Evolutionary conservation across 768 basidiomycete genomes (phyloP).

Genomic region (Pulveroboletus frians): DNA sequence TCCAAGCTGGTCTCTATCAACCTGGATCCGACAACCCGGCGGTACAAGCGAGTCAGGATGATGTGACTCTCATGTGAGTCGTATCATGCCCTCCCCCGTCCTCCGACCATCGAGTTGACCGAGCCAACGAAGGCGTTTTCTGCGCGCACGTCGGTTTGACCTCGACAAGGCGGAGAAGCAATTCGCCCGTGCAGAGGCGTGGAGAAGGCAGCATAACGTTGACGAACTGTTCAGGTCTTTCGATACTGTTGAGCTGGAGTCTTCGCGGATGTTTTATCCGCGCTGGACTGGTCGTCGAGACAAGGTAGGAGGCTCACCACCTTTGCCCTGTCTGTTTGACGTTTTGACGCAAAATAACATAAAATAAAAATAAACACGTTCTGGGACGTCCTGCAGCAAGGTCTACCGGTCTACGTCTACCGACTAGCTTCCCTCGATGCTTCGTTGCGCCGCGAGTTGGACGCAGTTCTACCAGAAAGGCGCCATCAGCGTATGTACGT

Average conservation of each 20-base stretch:
- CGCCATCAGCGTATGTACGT: constrained; percentile 70
- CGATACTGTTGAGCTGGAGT: constrained; percentile 54
- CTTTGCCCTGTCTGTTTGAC: background rate
- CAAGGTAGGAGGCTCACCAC: constrained; percentile 42
- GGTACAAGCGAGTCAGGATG: constrained; percentile 50
- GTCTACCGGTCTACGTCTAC: constrained; percentile 74
- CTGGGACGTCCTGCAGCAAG: constrained; percentile 39
- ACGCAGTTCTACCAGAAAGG: constrained; percentile 46
- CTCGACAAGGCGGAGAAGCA: constrained; percentile 60
- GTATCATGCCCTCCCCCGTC: background rate
- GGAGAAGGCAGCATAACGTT: constrained; percentile 61
- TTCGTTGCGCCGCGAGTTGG: constrained; percentile 55
- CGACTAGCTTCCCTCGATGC: constrained; percentile 54
- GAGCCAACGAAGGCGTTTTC: constrained; percentile 57
- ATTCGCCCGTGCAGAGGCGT: constrained; percentile 61
- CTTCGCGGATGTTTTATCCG: constrained; percentile 62
- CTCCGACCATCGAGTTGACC: background rate
- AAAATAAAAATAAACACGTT: background rate
- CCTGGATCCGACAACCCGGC: constrained; percentile 26
- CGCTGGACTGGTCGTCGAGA: constrained; percentile 78
- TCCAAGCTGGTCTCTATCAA: constrained; percentile 47
- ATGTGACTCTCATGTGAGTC: constrained; percentile 60
- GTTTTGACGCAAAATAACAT: background rate
- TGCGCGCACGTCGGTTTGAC: constrained; percentile 73
- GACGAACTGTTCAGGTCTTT: constrained; percentile 59